These are phyloP conservation scores for Salmacisia buchloeana DNA, from an alignment of 1,284 basidiomycete genomes.

Conservation along the genomic window DNA sequence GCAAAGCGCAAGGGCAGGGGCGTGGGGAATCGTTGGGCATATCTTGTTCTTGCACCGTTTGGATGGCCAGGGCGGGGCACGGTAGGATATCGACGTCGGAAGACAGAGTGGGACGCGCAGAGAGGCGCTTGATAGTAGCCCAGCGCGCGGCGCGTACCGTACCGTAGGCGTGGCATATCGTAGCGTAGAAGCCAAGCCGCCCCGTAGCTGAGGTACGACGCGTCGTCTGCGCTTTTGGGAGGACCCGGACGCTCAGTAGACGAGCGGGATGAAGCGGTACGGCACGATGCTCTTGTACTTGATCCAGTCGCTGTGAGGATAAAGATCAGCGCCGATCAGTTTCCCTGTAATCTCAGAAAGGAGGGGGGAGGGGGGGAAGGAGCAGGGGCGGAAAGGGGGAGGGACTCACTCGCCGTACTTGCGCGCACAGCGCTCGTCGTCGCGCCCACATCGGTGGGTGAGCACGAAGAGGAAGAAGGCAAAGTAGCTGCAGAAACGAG, in stretches of 20 bases:
- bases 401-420: conserved; percentile 73
- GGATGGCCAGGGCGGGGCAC: no score
- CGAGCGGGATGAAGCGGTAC: conserved; percentile 62
- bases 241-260: conserved; percentile 52
- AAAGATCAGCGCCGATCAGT: no score
- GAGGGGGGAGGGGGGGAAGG: neutral
- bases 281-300: conserved; percentile 59
- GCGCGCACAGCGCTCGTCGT: conserved; percentile 63
- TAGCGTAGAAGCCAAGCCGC: no score
- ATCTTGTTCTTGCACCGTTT: no score
- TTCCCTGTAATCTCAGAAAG: neutral
- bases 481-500: conserved; percentile 49
- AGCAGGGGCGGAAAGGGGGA: neutral
- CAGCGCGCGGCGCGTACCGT: no score
- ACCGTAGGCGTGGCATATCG: no score
- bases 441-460: conserved; percentile 42
- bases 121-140: no score
- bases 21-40: no score
- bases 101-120: neutral
- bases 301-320: conserved; percentile 65
- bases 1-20: no score
- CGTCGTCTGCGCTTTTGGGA: conserved; percentile 48
- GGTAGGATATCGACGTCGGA: no score
- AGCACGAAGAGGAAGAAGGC: conserved; percentile 43
- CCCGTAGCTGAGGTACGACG: no score